Conservation (phyloP, 2,329 filamentous ascomycete species). For the Diplodia mutila region DNA sequence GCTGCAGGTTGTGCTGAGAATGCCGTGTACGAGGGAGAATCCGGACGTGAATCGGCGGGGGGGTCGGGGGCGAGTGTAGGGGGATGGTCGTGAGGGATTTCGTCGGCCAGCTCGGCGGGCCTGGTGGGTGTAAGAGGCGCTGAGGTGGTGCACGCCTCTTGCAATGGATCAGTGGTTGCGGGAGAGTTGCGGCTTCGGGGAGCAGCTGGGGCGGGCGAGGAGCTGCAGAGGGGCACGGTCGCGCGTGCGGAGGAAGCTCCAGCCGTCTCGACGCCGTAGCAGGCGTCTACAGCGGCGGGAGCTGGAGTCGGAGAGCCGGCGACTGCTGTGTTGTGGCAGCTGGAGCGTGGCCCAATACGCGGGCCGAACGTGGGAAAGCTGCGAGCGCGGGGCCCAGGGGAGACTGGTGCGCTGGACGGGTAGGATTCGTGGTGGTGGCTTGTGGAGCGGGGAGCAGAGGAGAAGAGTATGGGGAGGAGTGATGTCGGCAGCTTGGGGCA, state of each 20-base stretch:
- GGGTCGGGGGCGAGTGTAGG: slow-evolving; percentile 70
- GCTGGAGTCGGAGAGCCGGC: slow-evolving; percentile 15
- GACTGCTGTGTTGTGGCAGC: background rate
- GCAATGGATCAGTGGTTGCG: background rate
- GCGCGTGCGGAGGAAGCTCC: background rate
- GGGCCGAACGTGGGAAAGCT: slow-evolving; percentile 14
- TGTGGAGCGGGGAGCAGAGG: slow-evolving; percentile 7
- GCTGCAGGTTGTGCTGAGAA: slow-evolving; percentile 39
- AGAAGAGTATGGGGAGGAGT: slow-evolving; percentile 19
- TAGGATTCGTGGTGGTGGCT: slow-evolving; percentile 12
- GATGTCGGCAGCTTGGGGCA: slow-evolving; percentile 26
- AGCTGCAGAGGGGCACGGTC: slow-evolving; percentile 7
- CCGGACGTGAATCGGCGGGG: slow-evolving; percentile 62
- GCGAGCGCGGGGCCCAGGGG: background rate
- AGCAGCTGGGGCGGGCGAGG: background rate
- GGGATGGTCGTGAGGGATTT: slow-evolving; percentile 59
- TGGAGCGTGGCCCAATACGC: slow-evolving; percentile 19
- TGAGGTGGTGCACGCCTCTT: slow-evolving; percentile 15
- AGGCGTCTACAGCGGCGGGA: slow-evolving; percentile 11
- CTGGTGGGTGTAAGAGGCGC: slow-evolving; percentile 38
- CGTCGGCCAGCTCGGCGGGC: slow-evolving; percentile 72
- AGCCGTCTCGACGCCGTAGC: background rate
- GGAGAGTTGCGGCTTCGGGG: background rate
- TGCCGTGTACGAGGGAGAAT: slow-evolving; percentile 50
- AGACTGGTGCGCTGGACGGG: slow-evolving; percentile 8